A percentile compares a stretch with the other conserved stretches of the same genome.
These are phyloP conservation scores for Talaromyces sp. DNA, from an alignment of 2,329 filamentous ascomycete genomes.

Conservation along the genomic window DNA sequence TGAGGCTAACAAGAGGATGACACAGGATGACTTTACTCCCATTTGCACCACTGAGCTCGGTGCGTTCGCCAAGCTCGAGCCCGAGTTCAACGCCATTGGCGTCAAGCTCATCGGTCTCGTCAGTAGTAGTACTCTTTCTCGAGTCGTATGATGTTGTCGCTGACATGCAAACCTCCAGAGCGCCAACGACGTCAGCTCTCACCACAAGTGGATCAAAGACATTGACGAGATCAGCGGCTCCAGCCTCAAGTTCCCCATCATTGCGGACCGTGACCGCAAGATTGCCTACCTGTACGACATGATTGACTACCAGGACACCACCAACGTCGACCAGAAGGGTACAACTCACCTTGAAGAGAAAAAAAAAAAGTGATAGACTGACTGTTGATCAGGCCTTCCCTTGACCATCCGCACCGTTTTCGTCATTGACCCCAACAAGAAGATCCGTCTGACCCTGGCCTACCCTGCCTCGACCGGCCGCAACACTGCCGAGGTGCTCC, in stretches of 20 bases:
- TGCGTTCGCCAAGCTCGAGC: constrained; percentile 82
- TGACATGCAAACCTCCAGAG: constrained; percentile 30
- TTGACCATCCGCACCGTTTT: constrained; percentile 95
- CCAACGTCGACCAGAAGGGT: constrained; percentile 74
- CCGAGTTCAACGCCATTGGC: constrained; percentile 78
- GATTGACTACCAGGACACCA: constrained; percentile 75
- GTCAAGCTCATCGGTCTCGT: constrained; percentile 86
- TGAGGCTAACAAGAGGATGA: background rate
- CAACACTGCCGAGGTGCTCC: constrained; percentile 73
- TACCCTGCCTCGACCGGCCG: constrained; percentile 89
- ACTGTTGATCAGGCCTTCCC: constrained; percentile 50
- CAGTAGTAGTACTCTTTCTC: constrained; percentile 12
- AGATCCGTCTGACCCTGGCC: constrained; percentile 83
- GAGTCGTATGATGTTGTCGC: background rate
- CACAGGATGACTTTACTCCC: constrained; percentile 70
- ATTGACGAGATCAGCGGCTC: constrained; percentile 72
- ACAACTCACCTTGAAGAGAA: constrained; percentile 12
- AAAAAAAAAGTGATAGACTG: no score
- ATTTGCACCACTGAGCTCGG: constrained; percentile 95
- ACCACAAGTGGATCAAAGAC: constrained; percentile 87
- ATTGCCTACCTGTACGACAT: constrained; percentile 74
- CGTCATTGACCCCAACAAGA: constrained; percentile 90
- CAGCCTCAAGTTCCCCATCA: constrained; percentile 70
- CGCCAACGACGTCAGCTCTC: constrained; percentile 78
- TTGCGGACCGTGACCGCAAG: constrained; percentile 74